Percentiles rank a stretch among this genome's conserved stretches.
These are phyloP conservation scores for Chaetomium globosum DNA, from an alignment of 2,329 filamentous ascomycete genomes.

Conservation along the genomic window DNA sequence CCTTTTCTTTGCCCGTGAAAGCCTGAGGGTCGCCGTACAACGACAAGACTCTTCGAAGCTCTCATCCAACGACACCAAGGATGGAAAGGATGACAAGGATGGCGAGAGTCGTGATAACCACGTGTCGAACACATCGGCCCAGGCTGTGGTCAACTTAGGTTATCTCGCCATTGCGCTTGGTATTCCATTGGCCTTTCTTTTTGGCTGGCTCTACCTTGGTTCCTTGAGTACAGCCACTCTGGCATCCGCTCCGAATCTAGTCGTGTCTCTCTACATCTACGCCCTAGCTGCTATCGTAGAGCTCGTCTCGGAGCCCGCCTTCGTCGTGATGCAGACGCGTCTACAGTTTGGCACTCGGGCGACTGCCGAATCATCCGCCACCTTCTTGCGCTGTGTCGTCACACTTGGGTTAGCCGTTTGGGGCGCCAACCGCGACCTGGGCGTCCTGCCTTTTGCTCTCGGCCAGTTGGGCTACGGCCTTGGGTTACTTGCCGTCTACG, in stretches of 20 bases:
- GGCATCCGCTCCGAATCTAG: constrained; percentile 66
- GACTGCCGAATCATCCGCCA: constrained; percentile 78
- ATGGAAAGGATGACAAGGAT: constrained; percentile 29
- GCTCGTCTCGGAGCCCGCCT: constrained; percentile 82
- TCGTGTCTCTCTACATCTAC: constrained; percentile 57
- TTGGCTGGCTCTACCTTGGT: constrained; percentile 70
- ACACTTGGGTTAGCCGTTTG: constrained; percentile 73
- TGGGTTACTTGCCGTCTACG: constrained; percentile 71
- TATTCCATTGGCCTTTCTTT: constrained; percentile 60
- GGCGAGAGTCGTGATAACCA: neutral
- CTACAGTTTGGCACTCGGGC: constrained; percentile 80
- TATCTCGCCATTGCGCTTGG: constrained; percentile 77
- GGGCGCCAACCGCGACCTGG: constrained; percentile 63
- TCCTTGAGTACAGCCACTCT: constrained; percentile 52
- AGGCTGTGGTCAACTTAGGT: constrained; percentile 84
- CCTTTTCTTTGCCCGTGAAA: constrained; percentile 93
- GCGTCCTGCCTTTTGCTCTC: constrained; percentile 83
- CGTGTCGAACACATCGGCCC: constrained; percentile 46
- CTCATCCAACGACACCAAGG: constrained; percentile 31
- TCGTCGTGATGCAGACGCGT: constrained; percentile 81
- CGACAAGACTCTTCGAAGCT: constrained; percentile 59
- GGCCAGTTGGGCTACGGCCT: constrained; percentile 79
- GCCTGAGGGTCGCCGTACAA: constrained; percentile 86
- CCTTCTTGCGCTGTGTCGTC: constrained; percentile 72
- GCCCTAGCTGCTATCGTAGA: constrained; percentile 66